Evolutionary conservation across 352 stramenopile genomes (phyloP).

Genomic region (Globisporangium sylvaticum): DNA sequence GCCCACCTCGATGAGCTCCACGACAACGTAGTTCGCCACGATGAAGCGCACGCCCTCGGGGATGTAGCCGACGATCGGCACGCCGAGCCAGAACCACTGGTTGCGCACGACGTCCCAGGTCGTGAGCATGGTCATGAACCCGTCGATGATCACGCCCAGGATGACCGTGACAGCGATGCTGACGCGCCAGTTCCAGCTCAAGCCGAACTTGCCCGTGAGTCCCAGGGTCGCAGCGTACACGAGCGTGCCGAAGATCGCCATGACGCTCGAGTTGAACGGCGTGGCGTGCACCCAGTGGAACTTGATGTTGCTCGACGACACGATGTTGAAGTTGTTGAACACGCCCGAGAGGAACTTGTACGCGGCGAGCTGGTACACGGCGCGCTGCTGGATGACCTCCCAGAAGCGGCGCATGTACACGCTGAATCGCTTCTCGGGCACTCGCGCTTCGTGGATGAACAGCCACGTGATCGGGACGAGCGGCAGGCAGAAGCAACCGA

Average conservation of each 20-base stretch:
- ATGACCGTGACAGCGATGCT: slow-evolving; percentile 38
- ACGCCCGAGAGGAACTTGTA: slow-evolving; percentile 62
- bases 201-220: slow-evolving; percentile 39
- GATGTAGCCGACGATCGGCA: slow-evolving; percentile 45
- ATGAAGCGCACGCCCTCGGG: slow-evolving; percentile 56
- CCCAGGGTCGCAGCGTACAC: slow-evolving; percentile 35
- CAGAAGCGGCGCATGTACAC: slow-evolving; percentile 43
- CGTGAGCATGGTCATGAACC: slow-evolving; percentile 46
- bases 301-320: slow-evolving; percentile 45
- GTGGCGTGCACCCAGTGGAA: slow-evolving; percentile 50
- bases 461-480: slow-evolving; percentile 26
- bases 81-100: slow-evolving; percentile 62
- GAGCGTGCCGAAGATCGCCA: slow-evolving; percentile 42
- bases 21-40: slow-evolving; percentile 55
- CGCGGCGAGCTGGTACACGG: slow-evolving; percentile 52
- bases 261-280: slow-evolving; percentile 51
- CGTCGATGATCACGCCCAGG: slow-evolving; percentile 24
- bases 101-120: slow-evolving; percentile 54
- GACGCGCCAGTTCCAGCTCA: slow-evolving; percentile 57
- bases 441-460: slow-evolving; percentile 19
- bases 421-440: slow-evolving; percentile 7
- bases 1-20: slow-evolving; percentile 46
- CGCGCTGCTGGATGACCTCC: slow-evolving; percentile 40
- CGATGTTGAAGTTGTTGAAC: slow-evolving; percentile 60
- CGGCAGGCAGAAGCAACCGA: slow-evolving; percentile 32